phyloP scores from a whole-genome alignment of 2,329 filamentous ascomycete species.

The Hymenoscyphus repandus region DNA sequence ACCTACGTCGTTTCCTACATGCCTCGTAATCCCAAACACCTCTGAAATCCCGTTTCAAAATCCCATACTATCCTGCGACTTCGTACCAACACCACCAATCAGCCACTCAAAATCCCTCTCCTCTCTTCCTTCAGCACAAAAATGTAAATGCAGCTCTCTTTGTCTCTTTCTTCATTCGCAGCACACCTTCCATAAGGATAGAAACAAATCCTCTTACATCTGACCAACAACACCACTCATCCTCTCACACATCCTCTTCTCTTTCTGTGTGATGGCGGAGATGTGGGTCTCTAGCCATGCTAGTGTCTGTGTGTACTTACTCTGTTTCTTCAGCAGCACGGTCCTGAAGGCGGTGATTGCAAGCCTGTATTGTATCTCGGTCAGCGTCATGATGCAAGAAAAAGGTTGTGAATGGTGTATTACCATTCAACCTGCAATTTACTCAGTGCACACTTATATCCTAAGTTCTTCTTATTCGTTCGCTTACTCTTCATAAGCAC shows the following conservation, averaged over 20 bases:
- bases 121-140: not conserved
- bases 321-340: constrained; percentile 68
- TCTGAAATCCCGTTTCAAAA: no score
- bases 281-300: constrained; percentile 54
- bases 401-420: constrained; percentile 3
- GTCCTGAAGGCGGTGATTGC: constrained; percentile 64
- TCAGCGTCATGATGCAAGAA: not conserved
- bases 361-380: constrained; percentile 43
- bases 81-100: not conserved
- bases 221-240: constrained; percentile 7
- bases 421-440: constrained; percentile 29
- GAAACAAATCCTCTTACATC: not conserved
- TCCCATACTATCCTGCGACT: no score
- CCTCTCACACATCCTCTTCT: constrained; percentile 4
- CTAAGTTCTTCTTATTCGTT: constrained; percentile 16
- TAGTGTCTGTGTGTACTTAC: constrained; percentile 58
- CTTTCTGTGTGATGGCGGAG: constrained; percentile 3
- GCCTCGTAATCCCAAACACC: no score
- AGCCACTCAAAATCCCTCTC: not conserved
- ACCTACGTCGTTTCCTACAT: no score
- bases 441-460: constrained; percentile 21
- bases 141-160: no score
- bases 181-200: not conserved
- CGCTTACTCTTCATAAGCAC: constrained; percentile 25
- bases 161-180: no score